phyloP scores from a whole-genome alignment of 2,329 filamentous ascomycete species.

The Cytospora schulzeri region DNA sequence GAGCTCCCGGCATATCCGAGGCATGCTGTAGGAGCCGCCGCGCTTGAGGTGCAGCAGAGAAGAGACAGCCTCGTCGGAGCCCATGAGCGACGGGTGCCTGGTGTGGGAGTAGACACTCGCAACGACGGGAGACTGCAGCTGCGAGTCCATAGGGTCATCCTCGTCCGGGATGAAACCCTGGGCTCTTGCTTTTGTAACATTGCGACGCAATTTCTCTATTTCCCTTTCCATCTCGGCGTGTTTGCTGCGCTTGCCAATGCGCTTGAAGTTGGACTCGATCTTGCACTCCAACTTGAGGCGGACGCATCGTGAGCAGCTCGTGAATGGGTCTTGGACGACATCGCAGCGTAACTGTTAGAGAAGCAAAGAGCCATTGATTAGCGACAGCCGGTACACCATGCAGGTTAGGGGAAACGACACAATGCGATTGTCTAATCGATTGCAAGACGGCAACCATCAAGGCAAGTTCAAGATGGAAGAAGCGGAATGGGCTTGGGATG shows the following conservation, averaged over 20 bases:
- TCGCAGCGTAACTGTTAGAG: slow-evolving; percentile 72
- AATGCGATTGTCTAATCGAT: not conserved
- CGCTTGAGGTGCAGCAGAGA: slow-evolving; percentile 68
- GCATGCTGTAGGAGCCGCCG: slow-evolving; percentile 62
- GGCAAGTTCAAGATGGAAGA: slow-evolving; percentile 8
- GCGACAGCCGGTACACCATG: slow-evolving; percentile 8
- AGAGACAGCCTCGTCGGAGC: slow-evolving; percentile 69
- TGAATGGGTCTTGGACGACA: slow-evolving; percentile 79
- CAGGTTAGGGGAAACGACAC: not conserved
- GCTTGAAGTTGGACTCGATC: slow-evolving; percentile 87
- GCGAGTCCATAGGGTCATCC: slow-evolving; percentile 53
- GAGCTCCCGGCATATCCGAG: slow-evolving; percentile 62
- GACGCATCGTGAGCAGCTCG: slow-evolving; percentile 74
- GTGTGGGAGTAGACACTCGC: slow-evolving; percentile 61
- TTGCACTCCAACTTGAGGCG: slow-evolving; percentile 81
- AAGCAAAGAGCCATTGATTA: slow-evolving; percentile 25
- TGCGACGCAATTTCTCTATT: slow-evolving; percentile 68
- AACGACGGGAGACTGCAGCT: slow-evolving; percentile 60
- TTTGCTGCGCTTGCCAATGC: slow-evolving; percentile 76
- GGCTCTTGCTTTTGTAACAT: slow-evolving; percentile 59
- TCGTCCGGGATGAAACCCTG: slow-evolving; percentile 61
- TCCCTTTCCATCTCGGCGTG: slow-evolving; percentile 87
- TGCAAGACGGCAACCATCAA: not conserved
- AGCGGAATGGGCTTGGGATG: slow-evolving; percentile 16
- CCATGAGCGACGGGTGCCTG: slow-evolving; percentile 65